These are phyloP conservation scores for Suillus subluteus DNA, from an alignment of 768 basidiomycete genomes.

Conservation along the genomic window DNA sequence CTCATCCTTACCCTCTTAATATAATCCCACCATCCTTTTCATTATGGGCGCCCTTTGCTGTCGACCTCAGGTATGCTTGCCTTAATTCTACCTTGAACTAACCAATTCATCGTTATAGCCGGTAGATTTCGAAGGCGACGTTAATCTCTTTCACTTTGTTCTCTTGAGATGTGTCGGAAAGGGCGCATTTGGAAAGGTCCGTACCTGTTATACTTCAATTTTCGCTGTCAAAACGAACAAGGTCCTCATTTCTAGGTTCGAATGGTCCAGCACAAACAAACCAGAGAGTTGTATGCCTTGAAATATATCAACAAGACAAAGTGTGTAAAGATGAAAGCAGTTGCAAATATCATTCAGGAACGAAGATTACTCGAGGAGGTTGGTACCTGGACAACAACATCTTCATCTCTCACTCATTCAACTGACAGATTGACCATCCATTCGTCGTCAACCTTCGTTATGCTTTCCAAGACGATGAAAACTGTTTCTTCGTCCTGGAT, in stretches of 20 bases:
- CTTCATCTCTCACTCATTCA: not conserved
- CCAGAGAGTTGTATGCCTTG: slow-evolving; percentile 94
- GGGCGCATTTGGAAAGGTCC: slow-evolving; percentile 97
- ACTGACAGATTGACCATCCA: slow-evolving; percentile 84
- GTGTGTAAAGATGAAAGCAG: slow-evolving; percentile 98
- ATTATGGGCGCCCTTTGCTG: slow-evolving; percentile 83
- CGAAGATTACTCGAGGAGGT: slow-evolving; percentile 95
- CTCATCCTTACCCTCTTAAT: slow-evolving; percentile 11
- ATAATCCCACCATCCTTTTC: not conserved
- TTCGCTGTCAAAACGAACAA: slow-evolving; percentile 19
- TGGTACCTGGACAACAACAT: slow-evolving; percentile 7
- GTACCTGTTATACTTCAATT: slow-evolving; percentile 17
- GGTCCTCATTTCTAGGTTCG: slow-evolving; percentile 68
- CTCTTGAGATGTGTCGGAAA: slow-evolving; percentile 96
- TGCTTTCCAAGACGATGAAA: slow-evolving; percentile 97
- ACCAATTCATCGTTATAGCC: slow-evolving; percentile 51
- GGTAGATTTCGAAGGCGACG: slow-evolving; percentile 93
- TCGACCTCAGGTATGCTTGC: slow-evolving; percentile 65
- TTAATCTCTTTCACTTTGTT: slow-evolving; percentile 96
- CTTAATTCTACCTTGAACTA: not conserved
- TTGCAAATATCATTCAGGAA: slow-evolving; percentile 97
- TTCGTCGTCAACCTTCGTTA: slow-evolving; percentile 95
- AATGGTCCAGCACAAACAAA: slow-evolving; percentile 98
- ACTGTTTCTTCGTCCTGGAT: slow-evolving; percentile 98
- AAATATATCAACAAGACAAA: slow-evolving; percentile 99